These are phyloP conservation scores for Przewalskia tangutica DNA, from an alignment of 257 asterid species.

Conservation along the genomic window DNA sequence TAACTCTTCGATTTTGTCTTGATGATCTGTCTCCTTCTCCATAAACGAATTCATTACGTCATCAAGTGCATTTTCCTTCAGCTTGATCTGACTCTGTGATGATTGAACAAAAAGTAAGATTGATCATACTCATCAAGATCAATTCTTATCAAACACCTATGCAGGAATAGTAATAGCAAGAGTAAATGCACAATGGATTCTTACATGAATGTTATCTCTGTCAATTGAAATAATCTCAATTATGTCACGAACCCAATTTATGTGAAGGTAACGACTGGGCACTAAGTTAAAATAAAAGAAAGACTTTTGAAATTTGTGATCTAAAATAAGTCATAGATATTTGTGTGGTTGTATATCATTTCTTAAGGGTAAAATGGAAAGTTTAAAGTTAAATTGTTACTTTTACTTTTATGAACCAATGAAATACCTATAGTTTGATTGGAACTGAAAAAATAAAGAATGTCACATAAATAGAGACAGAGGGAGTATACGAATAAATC, in stretches of 20 bases:
- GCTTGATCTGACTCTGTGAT: slow-evolving; percentile 51
- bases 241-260: background rate
- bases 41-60: slow-evolving; percentile 37
- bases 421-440: too few species aligned
- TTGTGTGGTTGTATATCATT: too few species aligned
- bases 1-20: slow-evolving; percentile 49
- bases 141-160: background rate
- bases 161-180: background rate
- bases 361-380: too few species aligned
- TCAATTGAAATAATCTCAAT: background rate
- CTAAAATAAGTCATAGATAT: too few species aligned
- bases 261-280: too few species aligned
- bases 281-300: too few species aligned
- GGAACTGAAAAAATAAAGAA: too few species aligned
- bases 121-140: background rate
- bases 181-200: background rate
- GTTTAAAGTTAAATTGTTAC: too few species aligned
- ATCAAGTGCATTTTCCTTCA: slow-evolving; percentile 65
- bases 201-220: background rate
- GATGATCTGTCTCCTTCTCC: slow-evolving; percentile 68
- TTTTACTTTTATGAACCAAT: too few species aligned
- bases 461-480: too few species aligned
- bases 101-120: background rate
- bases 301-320: too few species aligned
- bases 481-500: background rate